phyloP scores from a whole-genome alignment of 2,329 filamentous ascomycete genomes.

The Simplicillium aogashimaense region DNA sequence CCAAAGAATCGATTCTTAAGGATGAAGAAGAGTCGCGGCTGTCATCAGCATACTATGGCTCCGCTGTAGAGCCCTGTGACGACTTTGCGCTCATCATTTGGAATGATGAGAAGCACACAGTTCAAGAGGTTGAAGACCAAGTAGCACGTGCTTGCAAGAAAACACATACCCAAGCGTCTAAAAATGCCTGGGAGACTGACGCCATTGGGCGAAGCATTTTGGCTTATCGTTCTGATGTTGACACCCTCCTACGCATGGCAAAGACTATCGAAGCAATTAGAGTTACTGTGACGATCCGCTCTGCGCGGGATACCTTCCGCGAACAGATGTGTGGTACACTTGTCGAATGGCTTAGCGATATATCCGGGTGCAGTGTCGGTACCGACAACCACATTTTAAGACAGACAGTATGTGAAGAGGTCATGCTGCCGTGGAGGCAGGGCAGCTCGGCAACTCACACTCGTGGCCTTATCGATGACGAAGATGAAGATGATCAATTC shows the following conservation, averaged over 20 bases:
- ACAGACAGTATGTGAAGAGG: constrained; percentile 78
- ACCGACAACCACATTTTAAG: constrained; percentile 70
- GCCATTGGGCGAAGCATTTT: constrained; percentile 79
- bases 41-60: constrained; percentile 60
- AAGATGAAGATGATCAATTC: constrained; percentile 38
- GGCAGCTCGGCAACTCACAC: constrained; percentile 78
- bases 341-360: constrained; percentile 91
- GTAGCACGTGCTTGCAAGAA: constrained; percentile 81
- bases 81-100: constrained; percentile 84
- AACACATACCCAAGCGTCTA: constrained; percentile 55
- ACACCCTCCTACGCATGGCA: constrained; percentile 65
- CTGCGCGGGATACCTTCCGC: constrained; percentile 86
- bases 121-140: constrained; percentile 82
- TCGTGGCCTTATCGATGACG: constrained; percentile 28
- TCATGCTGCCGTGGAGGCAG: constrained; percentile 77
- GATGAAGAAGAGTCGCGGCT: constrained; percentile 78
- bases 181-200: constrained; percentile 80
- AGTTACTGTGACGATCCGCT: constrained; percentile 89
- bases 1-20: constrained; percentile 65
- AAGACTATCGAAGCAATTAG: constrained; percentile 90
- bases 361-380: constrained; percentile 79
- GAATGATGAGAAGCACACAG: constrained; percentile 98
- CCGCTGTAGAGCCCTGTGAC: constrained; percentile 26
- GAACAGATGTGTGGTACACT: constrained; percentile 99
- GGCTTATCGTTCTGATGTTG: constrained; percentile 63